A percentile compares a stretch with the other conserved stretches of the same genome.
Evolutionary conservation across 208 protist species (phyloP).

Genomic region (Trypanosoma rangeli): DNA sequence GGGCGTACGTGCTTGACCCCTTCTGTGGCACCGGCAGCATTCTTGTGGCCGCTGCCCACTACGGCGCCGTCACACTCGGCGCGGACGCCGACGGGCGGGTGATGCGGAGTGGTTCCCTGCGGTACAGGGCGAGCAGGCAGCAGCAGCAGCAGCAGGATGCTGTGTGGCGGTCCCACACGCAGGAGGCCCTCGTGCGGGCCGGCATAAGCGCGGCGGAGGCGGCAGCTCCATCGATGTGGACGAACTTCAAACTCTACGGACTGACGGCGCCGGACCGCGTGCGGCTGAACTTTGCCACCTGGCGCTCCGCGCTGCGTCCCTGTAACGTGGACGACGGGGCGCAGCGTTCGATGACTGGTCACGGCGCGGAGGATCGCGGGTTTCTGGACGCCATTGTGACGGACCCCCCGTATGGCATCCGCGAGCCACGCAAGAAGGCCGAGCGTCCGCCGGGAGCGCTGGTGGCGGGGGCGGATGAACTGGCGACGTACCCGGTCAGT

Average conservation of each 20-base stretch:
- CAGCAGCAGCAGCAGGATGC: constrained; percentile 67
- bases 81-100: constrained; percentile 88
- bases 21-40: constrained; percentile 94
- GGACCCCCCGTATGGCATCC: constrained; percentile 92
- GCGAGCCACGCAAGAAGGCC: constrained; percentile 70
- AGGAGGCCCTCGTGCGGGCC: constrained; percentile 24
- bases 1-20: constrained; percentile 86
- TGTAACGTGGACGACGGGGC: not conserved
- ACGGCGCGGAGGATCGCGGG: constrained; percentile 14
- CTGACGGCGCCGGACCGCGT: constrained; percentile 72
- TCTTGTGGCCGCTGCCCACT: constrained; percentile 83
- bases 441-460: not conserved
- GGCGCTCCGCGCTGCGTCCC: constrained; percentile 35
- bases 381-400: constrained; percentile 92
- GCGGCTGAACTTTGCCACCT: constrained; percentile 83
- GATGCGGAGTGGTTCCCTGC: constrained; percentile 71
- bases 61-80: constrained; percentile 85
- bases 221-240: constrained; percentile 48
- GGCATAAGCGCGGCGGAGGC: constrained; percentile 44
- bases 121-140: constrained; percentile 55
- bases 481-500: constrained; percentile 23
- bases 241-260: constrained; percentile 91
- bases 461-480: constrained; percentile 33
- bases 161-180: constrained; percentile 39
- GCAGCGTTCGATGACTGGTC: not conserved